A percentile compares a stretch with the other conserved stretches of the same genome.
Conservation (phyloP, 2,329 filamentous ascomycete species). For the Atkinsonella hypoxylon region DNA sequence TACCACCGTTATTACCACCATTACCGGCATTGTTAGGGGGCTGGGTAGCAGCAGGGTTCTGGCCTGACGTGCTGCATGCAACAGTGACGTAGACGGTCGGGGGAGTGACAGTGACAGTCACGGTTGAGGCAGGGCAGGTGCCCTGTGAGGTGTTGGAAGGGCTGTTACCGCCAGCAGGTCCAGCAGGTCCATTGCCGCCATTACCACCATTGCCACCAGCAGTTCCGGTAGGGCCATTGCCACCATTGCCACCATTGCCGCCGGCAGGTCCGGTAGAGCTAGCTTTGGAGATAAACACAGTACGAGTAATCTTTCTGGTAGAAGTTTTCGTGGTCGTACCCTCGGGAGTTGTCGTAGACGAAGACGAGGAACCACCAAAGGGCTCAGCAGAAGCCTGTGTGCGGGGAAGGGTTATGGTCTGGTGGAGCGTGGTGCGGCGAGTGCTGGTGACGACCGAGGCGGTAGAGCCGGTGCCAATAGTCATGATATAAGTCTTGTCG, state of each 20-base stretch:
- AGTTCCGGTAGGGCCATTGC: not conserved
- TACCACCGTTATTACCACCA: conserved; percentile 8
- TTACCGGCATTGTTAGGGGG: conserved; percentile 12
- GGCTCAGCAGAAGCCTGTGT: conserved; percentile 29
- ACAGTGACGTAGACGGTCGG: conserved; percentile 26
- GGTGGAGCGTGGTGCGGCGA: too few relatives aligned
- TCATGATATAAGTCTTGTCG: conserved; percentile 23
- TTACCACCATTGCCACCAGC: too few relatives aligned
- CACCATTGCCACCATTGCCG: too few relatives aligned
- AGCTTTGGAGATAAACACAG: conserved; percentile 17
- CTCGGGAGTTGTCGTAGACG: conserved; percentile 11
- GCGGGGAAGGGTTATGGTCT: too few relatives aligned
- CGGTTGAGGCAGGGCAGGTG: conserved; percentile 11
- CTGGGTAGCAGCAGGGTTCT: conserved; percentile 2
- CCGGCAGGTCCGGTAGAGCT: conserved; percentile 1
- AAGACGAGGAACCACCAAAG: conserved; percentile 9
- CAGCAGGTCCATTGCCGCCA: too few relatives aligned
- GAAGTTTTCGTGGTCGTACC: conserved; percentile 26
- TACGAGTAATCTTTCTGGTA: conserved; percentile 24
- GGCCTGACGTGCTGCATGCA: conserved; percentile 11
- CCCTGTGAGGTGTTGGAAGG: conserved; percentile 8
- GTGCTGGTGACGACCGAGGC: conserved; percentile 28
- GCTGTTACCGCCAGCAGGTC: too few relatives aligned
- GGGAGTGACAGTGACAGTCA: conserved; percentile 19
- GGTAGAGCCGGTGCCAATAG: conserved; percentile 19